Evolutionary conservation across 1,284 basidiomycete species (phyloP).

Genomic region (Trametes sp.): DNA sequence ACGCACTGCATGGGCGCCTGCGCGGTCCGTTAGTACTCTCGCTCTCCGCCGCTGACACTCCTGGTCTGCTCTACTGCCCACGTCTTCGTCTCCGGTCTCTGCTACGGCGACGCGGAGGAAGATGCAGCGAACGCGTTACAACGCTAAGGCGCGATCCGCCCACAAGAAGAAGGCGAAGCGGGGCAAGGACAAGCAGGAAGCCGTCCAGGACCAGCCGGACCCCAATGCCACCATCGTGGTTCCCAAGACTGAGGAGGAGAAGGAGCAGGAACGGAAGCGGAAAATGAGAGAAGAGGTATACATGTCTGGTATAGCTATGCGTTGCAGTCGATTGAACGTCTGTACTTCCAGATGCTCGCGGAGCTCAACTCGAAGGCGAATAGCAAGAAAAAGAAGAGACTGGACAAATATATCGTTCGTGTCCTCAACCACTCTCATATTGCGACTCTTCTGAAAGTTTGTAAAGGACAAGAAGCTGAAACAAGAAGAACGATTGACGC

Average conservation of each 20-base stretch:
- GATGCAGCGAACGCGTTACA: slow-evolving; percentile 47
- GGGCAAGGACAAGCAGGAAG: slow-evolving; percentile 27
- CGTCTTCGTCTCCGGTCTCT: not conserved
- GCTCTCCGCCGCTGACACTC: not conserved
- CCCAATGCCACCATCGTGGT: slow-evolving; percentile 67
- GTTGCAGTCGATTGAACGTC: not conserved
- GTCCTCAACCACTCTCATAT: not conserved
- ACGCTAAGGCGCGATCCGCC: slow-evolving; percentile 66
- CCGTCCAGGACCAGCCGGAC: slow-evolving; percentile 44
- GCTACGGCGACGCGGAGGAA: not conserved
- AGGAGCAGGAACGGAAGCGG: slow-evolving; percentile 65
- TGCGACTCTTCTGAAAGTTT: not conserved
- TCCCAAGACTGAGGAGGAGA: slow-evolving; percentile 67
- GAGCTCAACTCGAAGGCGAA: slow-evolving; percentile 76
- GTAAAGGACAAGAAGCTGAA: slow-evolving; percentile 84
- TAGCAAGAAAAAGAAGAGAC: slow-evolving; percentile 79
- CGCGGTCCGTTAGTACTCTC: not conserved
- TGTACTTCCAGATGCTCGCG: slow-evolving; percentile 47
- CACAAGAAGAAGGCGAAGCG: slow-evolving; percentile 60
- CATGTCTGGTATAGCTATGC: not conserved
- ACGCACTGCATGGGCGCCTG: slow-evolving; percentile 11
- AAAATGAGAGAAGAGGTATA: slow-evolving; percentile 70
- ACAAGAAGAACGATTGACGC: slow-evolving; percentile 77
- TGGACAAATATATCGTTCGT: slow-evolving; percentile 86
- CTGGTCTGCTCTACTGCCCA: not conserved